A percentile compares a stretch with the other conserved stretches of the same genome.
phyloP scores from a whole-genome alignment of 169 alveolate species.

The Plasmodium coatneyi region DNA sequence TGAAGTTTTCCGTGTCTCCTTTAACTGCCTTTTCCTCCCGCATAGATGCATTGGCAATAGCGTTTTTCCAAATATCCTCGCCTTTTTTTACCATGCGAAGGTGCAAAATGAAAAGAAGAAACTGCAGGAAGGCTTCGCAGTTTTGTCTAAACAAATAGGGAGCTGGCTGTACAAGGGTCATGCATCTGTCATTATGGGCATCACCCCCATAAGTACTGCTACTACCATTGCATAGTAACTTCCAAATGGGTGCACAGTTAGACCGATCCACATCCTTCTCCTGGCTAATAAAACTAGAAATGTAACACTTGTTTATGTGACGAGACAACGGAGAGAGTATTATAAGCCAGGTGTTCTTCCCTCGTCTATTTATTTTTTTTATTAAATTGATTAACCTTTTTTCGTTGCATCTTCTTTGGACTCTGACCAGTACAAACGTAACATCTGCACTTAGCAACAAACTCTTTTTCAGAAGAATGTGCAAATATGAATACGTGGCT shows the following conservation, averaged over 20 bases:
- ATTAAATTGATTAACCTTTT: slow-evolving; percentile 18
- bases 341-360: background rate
- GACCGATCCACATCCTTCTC: slow-evolving; percentile 46
- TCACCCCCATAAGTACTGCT: background rate
- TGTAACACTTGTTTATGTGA: slow-evolving; percentile 55
- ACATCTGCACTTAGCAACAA: slow-evolving; percentile 26
- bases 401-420: slow-evolving; percentile 1
- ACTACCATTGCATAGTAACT: background rate
- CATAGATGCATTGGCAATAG: background rate
- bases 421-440: slow-evolving; percentile 24
- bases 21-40: background rate
- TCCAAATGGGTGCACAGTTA: slow-evolving; percentile 4
- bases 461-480: slow-evolving; percentile 43
- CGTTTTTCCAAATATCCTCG: background rate
- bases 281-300: slow-evolving; percentile 30
- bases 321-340: slow-evolving; percentile 49
- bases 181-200: background rate
- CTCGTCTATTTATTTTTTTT: slow-evolving; percentile 31
- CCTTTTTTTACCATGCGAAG: background rate
- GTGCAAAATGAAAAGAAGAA: background rate
- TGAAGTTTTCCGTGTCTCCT: background rate
- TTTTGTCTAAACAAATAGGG: background rate
- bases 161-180: background rate
- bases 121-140: background rate
- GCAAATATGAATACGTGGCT: slow-evolving; percentile 36